These are phyloP conservation scores for Rhodotorula mucilaginosa DNA, from an alignment of 1,284 basidiomycete species.

Conservation along the genomic window DNA sequence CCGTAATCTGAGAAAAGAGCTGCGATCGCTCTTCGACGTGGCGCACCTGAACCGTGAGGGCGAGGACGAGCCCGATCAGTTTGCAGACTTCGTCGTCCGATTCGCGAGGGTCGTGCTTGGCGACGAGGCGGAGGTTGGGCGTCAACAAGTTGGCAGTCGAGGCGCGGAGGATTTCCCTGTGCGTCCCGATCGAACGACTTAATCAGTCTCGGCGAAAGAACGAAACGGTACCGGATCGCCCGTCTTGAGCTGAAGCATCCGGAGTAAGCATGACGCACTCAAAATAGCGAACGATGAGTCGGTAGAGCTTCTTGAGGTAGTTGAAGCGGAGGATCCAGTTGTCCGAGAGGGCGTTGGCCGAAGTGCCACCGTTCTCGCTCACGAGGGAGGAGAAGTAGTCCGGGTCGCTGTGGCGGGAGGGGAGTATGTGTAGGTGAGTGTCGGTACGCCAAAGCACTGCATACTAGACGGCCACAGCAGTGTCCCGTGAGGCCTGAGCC, in stretches of 20 bases:
- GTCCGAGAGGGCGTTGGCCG: slow-evolving; percentile 57
- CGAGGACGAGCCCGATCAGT: slow-evolving; percentile 80
- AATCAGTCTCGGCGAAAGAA: not conserved
- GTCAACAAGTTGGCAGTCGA: slow-evolving; percentile 65
- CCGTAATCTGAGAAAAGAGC: too few relatives aligned
- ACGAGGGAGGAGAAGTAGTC: slow-evolving; percentile 68
- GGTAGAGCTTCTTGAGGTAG: slow-evolving; percentile 75
- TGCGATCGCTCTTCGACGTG: not conserved
- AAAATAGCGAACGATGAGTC: slow-evolving; percentile 83
- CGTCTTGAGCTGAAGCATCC: not conserved
- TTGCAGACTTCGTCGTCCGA: slow-evolving; percentile 62
- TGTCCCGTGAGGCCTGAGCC: not conserved
- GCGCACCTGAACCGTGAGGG: slow-evolving; percentile 77
- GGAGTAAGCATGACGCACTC: slow-evolving; percentile 45
- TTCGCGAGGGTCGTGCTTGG: slow-evolving; percentile 60
- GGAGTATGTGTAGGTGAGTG: too few relatives aligned
- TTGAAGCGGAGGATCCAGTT: slow-evolving; percentile 87
- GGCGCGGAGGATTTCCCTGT: slow-evolving; percentile 65
- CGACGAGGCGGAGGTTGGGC: slow-evolving; percentile 75
- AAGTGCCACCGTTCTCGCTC: slow-evolving; percentile 54
- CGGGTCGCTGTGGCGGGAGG: slow-evolving; percentile 59
- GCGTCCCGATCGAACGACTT: too few relatives aligned
- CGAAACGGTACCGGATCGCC: too few relatives aligned
- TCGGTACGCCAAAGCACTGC: not conserved
- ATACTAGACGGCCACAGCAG: too few relatives aligned